Evolutionary conservation across 257 asterid species (phyloP).

Genomic region (Solanum pennellii): DNA sequence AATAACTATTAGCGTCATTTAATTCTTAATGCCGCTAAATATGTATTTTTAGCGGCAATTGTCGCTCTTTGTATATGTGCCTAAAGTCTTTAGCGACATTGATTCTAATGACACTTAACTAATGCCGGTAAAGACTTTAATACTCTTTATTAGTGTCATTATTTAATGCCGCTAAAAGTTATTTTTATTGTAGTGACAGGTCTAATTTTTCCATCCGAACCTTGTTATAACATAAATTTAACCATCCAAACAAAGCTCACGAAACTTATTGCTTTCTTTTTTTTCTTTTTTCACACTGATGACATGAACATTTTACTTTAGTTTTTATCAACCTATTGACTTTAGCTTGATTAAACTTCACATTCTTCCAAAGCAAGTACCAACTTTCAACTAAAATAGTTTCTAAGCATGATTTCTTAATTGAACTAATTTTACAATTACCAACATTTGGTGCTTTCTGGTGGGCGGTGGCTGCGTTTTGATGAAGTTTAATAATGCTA

Average conservation of each 20-base stretch:
- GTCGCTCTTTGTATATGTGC: too few species aligned
- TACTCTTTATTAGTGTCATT: too few species aligned
- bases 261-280: not conserved
- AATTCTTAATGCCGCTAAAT: too few species aligned
- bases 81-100: too few species aligned
- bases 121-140: too few species aligned
- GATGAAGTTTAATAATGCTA: not conserved
- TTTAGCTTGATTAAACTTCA: not conserved
- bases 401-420: not conserved
- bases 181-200: too few species aligned
- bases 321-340: not conserved
- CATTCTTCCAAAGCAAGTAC: not conserved
- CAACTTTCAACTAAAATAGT: not conserved
- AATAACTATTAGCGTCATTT: too few species aligned
- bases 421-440: not conserved
- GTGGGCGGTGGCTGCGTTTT: not conserved
- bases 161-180: too few species aligned
- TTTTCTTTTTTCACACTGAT: not conserved
- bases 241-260: not conserved
- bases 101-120: too few species aligned
- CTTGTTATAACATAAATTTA: not conserved
- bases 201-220: not conserved
- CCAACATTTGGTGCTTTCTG: not conserved
- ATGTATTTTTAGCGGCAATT: too few species aligned
- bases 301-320: not conserved